Evolutionary conservation across 2,329 filamentous ascomycete genomes (phyloP), one percentile per base, ranked within the genome.

Genomic region (Calonectria multiphialidica): DNA sequence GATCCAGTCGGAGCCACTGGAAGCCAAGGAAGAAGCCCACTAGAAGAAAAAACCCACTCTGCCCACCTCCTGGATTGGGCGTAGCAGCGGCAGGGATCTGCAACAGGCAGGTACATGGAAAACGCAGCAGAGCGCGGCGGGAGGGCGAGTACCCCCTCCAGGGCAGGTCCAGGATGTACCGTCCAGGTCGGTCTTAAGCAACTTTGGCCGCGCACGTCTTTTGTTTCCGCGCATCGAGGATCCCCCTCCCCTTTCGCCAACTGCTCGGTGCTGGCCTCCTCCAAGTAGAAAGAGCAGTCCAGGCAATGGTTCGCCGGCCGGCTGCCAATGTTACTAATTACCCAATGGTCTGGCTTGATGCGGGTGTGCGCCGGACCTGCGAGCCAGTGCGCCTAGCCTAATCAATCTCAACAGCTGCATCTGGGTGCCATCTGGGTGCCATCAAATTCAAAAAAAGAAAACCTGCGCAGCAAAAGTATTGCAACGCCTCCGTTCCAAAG

Each of bases 1-100:
- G 75, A 72, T 72, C 74, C 71, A 71, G 69, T 74, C 70, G 65
- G 70, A 77, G 77, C 76, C 76, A 79, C 77, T 79, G 71, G 77
- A 79, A 79, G 77, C 76, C 75, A 70, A 77, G 71, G 77, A 73
- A 79, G 77, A 79, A 79, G 77, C 77, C 77, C 72, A 78, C 74
- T 75, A 66, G 77, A 76, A 72, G 72, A 75, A 71, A 71, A 61
- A 59, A 53, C 49, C 49, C 49, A 53, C 49, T 33, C 49, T 53
- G 49, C 72, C 66, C 75, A 78, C 77, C 77, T 79, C 77, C 77
- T 79, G 66, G 37, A 77, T 79, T 72, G 74, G 72, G 77, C 62
- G 71, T 79, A 79, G 77, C 57, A 35, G 40, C 57, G 33, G 57
- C 64, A 71, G 47, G 69, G 69, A 55, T 68, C 57, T 35, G 47